Conservation (phyloP, 768 basidiomycete genomes). For the Boletus rufocinnamomeus region DNA sequence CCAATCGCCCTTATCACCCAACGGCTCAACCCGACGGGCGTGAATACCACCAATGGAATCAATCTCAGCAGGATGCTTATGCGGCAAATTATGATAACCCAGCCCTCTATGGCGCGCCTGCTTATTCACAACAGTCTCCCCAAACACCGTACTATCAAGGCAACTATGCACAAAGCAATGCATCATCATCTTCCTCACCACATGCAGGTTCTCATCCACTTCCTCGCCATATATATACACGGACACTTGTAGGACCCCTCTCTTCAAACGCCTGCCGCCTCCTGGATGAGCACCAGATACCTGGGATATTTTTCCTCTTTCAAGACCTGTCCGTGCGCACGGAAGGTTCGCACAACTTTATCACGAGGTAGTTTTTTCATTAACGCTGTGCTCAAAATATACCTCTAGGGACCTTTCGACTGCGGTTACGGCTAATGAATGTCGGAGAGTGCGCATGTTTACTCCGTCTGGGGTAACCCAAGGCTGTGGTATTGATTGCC, state of each 20-base stretch:
- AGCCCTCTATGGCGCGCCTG: conserved; percentile 25
- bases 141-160: conserved; percentile 35
- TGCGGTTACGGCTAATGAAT: conserved; percentile 87
- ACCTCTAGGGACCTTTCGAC: conserved; percentile 71
- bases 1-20: conserved; percentile 37
- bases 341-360: conserved; percentile 61
- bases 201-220: conserved; percentile 42
- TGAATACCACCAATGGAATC: conserved; percentile 37
- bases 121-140: conserved; percentile 32
- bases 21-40: conserved; percentile 40
- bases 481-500: conserved; percentile 24
- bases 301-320: conserved; percentile 93
- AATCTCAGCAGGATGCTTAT: conserved; percentile 29
- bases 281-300: conserved; percentile 79
- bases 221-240: conserved; percentile 74
- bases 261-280: conserved; percentile 85
- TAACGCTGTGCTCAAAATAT: conserved; percentile 22
- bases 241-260: conserved; percentile 88
- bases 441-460: conserved; percentile 77
- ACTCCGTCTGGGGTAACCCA: conserved; percentile 16
- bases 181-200: conserved; percentile 32
- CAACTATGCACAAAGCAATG: conserved; percentile 26
- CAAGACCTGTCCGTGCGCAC: conserved; percentile 93
- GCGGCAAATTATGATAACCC: conserved; percentile 29
- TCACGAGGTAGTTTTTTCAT: conserved; percentile 26